Conservation (phyloP, 177 flowering plant species). For the Telopea speciosissima region DNA sequence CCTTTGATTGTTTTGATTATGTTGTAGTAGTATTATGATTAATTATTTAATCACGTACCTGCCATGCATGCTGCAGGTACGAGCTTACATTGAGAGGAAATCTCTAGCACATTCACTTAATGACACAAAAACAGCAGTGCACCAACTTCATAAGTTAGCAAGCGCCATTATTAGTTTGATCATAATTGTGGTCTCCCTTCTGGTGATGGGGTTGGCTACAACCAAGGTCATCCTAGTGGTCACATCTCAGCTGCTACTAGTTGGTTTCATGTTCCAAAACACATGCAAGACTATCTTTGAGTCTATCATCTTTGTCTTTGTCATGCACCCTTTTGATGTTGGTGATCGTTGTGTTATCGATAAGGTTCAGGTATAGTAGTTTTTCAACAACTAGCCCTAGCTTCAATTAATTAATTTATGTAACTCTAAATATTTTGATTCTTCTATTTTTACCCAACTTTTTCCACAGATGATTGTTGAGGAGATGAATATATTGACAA, state of each 20-base stretch:
- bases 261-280: constrained; percentile 71
- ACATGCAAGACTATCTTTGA: constrained; percentile 74
- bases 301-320: constrained; percentile 72
- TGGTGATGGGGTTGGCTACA: constrained; percentile 63
- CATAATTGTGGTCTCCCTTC: constrained; percentile 49
- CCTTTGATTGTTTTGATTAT: no score
- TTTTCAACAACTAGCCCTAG: not conserved
- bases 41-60: not conserved
- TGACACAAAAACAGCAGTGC: constrained; percentile 86
- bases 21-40: no score
- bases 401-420: no score
- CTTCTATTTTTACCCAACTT: no score
- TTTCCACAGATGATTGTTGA: constrained; percentile 39
- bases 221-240: constrained; percentile 59
- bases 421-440: no score
- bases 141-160: constrained; percentile 58
- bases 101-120: constrained; percentile 60
- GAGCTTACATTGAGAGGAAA: constrained; percentile 59
- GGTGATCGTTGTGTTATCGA: constrained; percentile 89
- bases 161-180: constrained; percentile 41
- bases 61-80: no score
- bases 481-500: constrained; percentile 44
- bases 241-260: constrained; percentile 60
- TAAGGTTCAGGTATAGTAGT: constrained; percentile 50
- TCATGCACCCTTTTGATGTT: constrained; percentile 89